Conservation (phyloP, 2,329 filamentous ascomycete genomes). For the Aspergillus sp. region DNA sequence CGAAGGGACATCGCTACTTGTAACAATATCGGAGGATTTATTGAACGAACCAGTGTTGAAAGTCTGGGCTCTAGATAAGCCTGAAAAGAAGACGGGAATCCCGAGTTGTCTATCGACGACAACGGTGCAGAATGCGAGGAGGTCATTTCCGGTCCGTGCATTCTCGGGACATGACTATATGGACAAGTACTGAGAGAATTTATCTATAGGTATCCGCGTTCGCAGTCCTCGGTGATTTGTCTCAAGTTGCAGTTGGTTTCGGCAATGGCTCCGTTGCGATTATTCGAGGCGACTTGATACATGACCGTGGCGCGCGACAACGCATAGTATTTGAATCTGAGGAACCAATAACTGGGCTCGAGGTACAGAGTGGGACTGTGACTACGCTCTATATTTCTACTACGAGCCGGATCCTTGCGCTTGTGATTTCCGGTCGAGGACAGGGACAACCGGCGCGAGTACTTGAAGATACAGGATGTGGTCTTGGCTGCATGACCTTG, state of each 20-base stretch:
- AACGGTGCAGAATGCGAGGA: constrained; percentile 82
- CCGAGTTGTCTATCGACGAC: constrained; percentile 87
- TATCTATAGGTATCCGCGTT: constrained; percentile 69
- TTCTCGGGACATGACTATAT: neutral
- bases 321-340: constrained; percentile 95
- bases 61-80: constrained; percentile 95
- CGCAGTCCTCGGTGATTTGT: constrained; percentile 79
- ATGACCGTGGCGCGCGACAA: constrained; percentile 92
- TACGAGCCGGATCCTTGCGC: constrained; percentile 79
- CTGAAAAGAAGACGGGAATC: constrained; percentile 87
- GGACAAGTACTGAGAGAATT: neutral
- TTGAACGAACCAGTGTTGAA: constrained; percentile 85
- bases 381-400: constrained; percentile 91
- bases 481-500: constrained; percentile 90
- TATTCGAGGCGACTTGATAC: constrained; percentile 88
- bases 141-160: constrained; percentile 77
- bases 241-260: constrained; percentile 92
- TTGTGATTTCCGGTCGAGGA: constrained; percentile 82
- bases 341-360: constrained; percentile 90
- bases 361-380: constrained; percentile 63
- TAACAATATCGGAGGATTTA: constrained; percentile 80
- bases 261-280: constrained; percentile 93
- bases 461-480: constrained; percentile 86
- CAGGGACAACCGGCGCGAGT: constrained; percentile 86
- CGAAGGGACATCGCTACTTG: constrained; percentile 78